Evolutionary conservation across 768 basidiomycete genomes (phyloP), one percentile per base, ranked within the genome.

Genomic region (Rhodotorula taiwanensis): DNA sequence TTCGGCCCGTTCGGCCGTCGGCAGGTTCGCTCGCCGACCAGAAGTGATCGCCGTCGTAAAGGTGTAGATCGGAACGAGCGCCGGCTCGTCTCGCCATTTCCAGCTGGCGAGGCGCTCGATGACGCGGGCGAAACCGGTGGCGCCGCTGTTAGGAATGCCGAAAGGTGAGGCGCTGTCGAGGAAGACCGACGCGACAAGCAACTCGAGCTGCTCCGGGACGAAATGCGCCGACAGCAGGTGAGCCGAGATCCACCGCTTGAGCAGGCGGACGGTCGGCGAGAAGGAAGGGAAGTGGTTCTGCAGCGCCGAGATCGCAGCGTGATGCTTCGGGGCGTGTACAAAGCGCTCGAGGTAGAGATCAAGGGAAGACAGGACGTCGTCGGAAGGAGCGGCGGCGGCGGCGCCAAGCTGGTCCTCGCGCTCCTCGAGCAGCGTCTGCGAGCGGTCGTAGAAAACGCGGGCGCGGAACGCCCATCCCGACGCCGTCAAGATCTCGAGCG

Each of bases 201-300:
- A 78, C 75, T 99, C 95, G 41, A 89, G 81, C 0, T 83, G 84
- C 74, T 97, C 90, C 62, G 84, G 82, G 10, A 81, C 80, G 56
- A 97, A 79, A 69, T 89, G 86, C 0, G 80, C 76, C 7, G 81
- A 79, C 39, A 98, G 81, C 60, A 95, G 80, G 73, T 99, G 95
- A 11, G 86, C 79, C 1, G 88, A 84, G 57, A 98, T 78, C 95
- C 95, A 99, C 47, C 94, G 82, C 77, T 97, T 94, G 54, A 88
- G 82, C 21, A 98, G 80, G 43, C 95, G 81, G 21, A 89, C 87
- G 0, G 93, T 91, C 14, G 86, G 84, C 5, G 89, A 81, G 75
- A 84, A 95, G 16, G 91, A 87, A 0, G 83, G 75, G 72, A 83
- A 86, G 51, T 83, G 84, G 75, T 97, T 91, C 53, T 84, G 85